Evolutionary conservation across 768 basidiomycete genomes (phyloP).

Genomic region (Mycena galericulata): DNA sequence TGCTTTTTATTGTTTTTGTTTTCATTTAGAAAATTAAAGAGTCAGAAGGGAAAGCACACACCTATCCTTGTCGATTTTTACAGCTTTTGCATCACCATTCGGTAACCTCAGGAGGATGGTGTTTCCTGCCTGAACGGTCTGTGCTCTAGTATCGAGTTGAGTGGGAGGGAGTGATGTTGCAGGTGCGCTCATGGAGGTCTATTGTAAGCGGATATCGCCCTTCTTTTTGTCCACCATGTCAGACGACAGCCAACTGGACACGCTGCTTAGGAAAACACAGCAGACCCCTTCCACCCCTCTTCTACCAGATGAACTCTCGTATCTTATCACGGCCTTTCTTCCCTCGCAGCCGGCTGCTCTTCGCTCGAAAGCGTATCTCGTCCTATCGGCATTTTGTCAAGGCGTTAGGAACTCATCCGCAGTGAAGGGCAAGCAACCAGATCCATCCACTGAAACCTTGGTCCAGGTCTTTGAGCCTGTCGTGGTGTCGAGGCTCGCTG

Average conservation of each 20-base stretch:
- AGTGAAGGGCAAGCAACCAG: conserved; percentile 51
- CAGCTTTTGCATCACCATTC: conserved; percentile 80
- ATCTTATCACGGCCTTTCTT: conserved; percentile 63
- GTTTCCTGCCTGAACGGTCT: conserved; percentile 72
- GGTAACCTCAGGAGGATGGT: conserved; percentile 85
- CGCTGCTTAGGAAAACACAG: conserved; percentile 45
- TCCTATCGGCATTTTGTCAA: conserved; percentile 77
- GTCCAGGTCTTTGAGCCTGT: conserved; percentile 62
- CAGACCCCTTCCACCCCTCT: conserved; percentile 46
- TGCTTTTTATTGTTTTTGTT: conserved; percentile 61
- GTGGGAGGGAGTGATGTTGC: conserved; percentile 3
- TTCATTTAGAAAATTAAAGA: neutral
- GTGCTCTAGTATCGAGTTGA: conserved; percentile 36
- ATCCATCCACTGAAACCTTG: conserved; percentile 63
- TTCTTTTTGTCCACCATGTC: conserved; percentile 12
- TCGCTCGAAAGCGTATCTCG: conserved; percentile 78
- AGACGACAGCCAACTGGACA: conserved; percentile 38
- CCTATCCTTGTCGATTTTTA: conserved; percentile 81
- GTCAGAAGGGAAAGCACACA: conserved; percentile 52
- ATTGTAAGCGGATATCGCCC: conserved; percentile 13
- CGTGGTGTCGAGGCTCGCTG: conserved; percentile 63
- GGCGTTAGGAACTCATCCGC: conserved; percentile 57
- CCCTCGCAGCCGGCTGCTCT: conserved; percentile 56
- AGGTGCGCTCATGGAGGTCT: conserved; percentile 25
- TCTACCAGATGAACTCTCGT: conserved; percentile 66